Evolutionary conservation across 1,139 yeast species (phyloP), one percentile per base, ranked within the genome.

Genomic region (Yamadazyma siamensis): DNA sequence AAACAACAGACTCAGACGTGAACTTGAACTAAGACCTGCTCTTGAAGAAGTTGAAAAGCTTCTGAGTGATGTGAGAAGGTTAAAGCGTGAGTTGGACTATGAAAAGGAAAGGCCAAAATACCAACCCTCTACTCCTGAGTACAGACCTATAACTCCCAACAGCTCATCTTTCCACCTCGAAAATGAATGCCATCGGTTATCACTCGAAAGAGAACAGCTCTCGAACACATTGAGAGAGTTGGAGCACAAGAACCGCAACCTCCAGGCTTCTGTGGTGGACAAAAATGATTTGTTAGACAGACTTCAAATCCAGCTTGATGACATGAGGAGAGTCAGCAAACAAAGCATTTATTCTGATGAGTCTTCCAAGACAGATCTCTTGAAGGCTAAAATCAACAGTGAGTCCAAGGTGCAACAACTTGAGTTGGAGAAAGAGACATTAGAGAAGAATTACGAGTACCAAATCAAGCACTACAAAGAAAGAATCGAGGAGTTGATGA

Each of bases 1-100:
- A 23, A 32, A 47, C 13, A 44, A 35, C 23, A 32, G 42, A 16
- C 52, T 84, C 26, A 76, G 37, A 28, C 88, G 44, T 77, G 43
- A 43, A 23, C 36, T 44, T 19, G 47, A 44, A 11, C 15, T 33
- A 12, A 27, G 20, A 6, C 28, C 32, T 15, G 38, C 41, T 19
- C 36, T 32, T 25, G 43, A 35, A 5, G 29, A 37, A 15, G 25
- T 36, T 13, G 46, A 40, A 7, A 27, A 29, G 15, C 36, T 44
- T 9, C 44, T 37, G 11, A 18, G 25, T 6, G 56, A 54, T 20
- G 10, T 51, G 5, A 39, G 31, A 15, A 34, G 43, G 13, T 52
- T 84, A 25, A 76, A 35, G 21, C 88, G 41, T 75, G 47, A 43
- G 14, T 31, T 43, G 13, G 25, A 35, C 10, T 27, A 25, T 19